Percentiles rank a stretch among this genome's conserved stretches.
phyloP scores from a whole-genome alignment of 2,329 filamentous ascomycete genomes.

The Trematosphaeria pertusa region DNA sequence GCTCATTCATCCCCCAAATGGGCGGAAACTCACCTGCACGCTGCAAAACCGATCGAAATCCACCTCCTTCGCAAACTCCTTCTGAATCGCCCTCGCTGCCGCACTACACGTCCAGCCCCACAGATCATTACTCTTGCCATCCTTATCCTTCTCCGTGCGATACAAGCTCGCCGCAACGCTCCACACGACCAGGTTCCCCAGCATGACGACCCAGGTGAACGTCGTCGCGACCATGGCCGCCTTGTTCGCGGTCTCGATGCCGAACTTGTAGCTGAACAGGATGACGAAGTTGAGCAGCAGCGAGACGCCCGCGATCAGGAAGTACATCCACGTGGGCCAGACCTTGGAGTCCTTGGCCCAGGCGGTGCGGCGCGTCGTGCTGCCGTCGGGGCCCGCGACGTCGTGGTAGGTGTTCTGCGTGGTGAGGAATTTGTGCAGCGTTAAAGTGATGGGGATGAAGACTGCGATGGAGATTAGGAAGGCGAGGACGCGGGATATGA shows the following conservation, averaged over 20 bases:
- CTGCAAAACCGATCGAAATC: slow-evolving; percentile 47
- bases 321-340: slow-evolving; percentile 53
- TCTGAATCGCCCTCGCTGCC: slow-evolving; percentile 45
- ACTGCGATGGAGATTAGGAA: slow-evolving; percentile 44
- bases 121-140: slow-evolving; percentile 46
- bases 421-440: slow-evolving; percentile 47
- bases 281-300: slow-evolving; percentile 45
- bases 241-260: slow-evolving; percentile 43
- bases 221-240: slow-evolving; percentile 31
- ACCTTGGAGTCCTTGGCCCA: slow-evolving; percentile 47
- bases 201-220: slow-evolving; percentile 39
- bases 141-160: slow-evolving; percentile 43
- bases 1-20: slow-evolving; percentile 1
- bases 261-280: slow-evolving; percentile 41
- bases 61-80: slow-evolving; percentile 43
- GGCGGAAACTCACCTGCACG: slow-evolving; percentile 43
- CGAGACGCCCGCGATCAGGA: slow-evolving; percentile 38
- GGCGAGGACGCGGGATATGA: slow-evolving; percentile 45
- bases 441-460: slow-evolving; percentile 46
- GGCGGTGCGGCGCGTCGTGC: slow-evolving; percentile 41
- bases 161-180: slow-evolving; percentile 43
- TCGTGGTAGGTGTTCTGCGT: slow-evolving; percentile 39
- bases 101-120: slow-evolving; percentile 53
- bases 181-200: slow-evolving; percentile 48
- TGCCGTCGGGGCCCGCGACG: slow-evolving; percentile 22